Evolutionary conservation across 345 rosid species (phyloP), one percentile per base, ranked within the genome.

Genomic region (Ailanthus altissimus): DNA sequence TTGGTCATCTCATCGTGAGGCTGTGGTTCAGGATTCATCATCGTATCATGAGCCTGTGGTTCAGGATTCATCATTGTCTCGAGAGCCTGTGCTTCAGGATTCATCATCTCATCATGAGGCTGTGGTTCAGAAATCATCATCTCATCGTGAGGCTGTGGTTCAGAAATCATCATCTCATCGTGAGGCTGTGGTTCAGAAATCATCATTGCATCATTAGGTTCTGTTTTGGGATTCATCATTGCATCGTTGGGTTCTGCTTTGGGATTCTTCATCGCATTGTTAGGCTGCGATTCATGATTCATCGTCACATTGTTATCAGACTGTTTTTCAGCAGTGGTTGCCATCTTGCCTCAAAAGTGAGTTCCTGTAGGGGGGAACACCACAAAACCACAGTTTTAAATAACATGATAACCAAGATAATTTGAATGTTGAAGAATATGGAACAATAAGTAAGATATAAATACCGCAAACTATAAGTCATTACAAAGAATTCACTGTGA

Each of bases 281-380:
- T 32, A 16, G 46, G 77, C 36, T 74, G 58, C 10, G 26, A 6
- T 58, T 57, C 76, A 14, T n/a, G 76, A 23, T 40, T 43, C 43
- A 15, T 43, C 2, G 43, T 47, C 38, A 45, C 36, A 43, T 21
- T 67, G 54, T 43, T 67, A 45, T 67, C 70, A 23, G 53, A 18
- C 70, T 67, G 70, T 45, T 62, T 72, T 50, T 77, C 81, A n/a
- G 75, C 89, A 4, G 25, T 53, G 50, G 81, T 75, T 13, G 74
- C 81, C 81, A 84, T 82, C 77, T 77, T 79, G 56, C 71, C 67
- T 75, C 70, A 58, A 57, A 78, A 51, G 51, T 51, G 54, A 77
- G 67, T n/a, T 67, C 81, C 84, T 78, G 61, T 56, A 23, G 38
- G 25, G 46, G 43, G 14, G n/a, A 82, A 64, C 15, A 60, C 63